Percentiles rank a stretch among this genome's conserved stretches.
Conservation (phyloP, 2,329 filamentous ascomycete genomes). For the Phaeoacremonium minimum region DNA sequence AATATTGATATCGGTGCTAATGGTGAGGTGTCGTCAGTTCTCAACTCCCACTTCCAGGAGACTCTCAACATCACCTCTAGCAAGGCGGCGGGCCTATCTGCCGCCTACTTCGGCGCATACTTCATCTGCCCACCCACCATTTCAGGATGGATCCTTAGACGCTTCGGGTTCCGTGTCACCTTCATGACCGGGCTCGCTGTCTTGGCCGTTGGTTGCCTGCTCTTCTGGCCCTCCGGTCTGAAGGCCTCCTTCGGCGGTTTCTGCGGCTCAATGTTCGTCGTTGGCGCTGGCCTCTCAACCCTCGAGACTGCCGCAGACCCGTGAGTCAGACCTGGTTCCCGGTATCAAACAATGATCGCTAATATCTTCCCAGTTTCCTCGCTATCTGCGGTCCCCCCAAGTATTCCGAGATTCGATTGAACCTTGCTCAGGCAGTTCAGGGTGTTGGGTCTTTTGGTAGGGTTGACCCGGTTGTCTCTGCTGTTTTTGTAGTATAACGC, state of each 20-base stretch:
- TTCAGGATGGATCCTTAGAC: constrained; percentile 52
- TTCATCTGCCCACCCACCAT: constrained; percentile 29
- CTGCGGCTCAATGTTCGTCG: constrained; percentile 51
- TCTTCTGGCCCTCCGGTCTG: constrained; percentile 55
- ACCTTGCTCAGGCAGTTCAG: constrained; percentile 55
- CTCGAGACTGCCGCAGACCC: constrained; percentile 58
- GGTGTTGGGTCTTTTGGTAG: constrained; percentile 48
- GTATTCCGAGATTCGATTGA: constrained; percentile 54
- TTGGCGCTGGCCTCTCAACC: constrained; percentile 33
- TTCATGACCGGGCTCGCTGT: constrained; percentile 60
- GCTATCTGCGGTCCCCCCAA: constrained; percentile 54
- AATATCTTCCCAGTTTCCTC: constrained; percentile 20
- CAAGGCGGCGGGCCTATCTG: constrained; percentile 41
- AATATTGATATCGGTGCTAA: constrained; percentile 4
- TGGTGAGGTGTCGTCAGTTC: too few relatives aligned
- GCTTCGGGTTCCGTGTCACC: constrained; percentile 61
- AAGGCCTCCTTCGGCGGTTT: constrained; percentile 54
- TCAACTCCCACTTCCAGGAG: constrained; percentile 46
- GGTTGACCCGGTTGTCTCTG: too few relatives aligned
- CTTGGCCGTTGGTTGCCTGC: constrained; percentile 50
- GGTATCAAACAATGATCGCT: not conserved
- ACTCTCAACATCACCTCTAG: constrained; percentile 37
- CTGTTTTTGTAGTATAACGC: too few relatives aligned
- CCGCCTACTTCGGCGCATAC: constrained; percentile 47
- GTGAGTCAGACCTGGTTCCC: not conserved